These are phyloP conservation scores for Diaporthe helianthi DNA, from an alignment of 2,329 filamentous ascomycete genomes.

Conservation along the genomic window DNA sequence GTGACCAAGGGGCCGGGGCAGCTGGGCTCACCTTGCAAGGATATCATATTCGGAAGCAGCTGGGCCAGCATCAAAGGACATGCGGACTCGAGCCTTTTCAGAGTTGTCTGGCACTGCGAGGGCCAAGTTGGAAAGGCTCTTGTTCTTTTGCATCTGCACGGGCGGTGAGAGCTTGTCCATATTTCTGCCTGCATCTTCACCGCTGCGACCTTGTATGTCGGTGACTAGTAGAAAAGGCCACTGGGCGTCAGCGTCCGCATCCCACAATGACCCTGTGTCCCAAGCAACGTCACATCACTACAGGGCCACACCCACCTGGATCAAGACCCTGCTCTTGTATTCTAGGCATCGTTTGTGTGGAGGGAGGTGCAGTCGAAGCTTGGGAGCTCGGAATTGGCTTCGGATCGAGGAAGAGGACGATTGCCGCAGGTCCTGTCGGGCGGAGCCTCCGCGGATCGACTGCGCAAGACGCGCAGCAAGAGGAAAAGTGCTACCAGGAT, in stretches of 20 bases:
- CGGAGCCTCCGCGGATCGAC: constrained; percentile 7
- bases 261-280: constrained; percentile 11
- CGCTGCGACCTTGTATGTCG: constrained; percentile 46
- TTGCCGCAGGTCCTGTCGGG: neutral
- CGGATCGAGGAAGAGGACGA: neutral
- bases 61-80: constrained; percentile 78
- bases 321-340: constrained; percentile 51
- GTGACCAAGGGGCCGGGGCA: constrained; percentile 26
- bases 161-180: constrained; percentile 51
- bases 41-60: constrained; percentile 70
- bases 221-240: constrained; percentile 46
- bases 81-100: constrained; percentile 69
- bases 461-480: neutral
- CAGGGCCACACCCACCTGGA: constrained; percentile 46
- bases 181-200: constrained; percentile 51
- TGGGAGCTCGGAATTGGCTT: constrained; percentile 1
- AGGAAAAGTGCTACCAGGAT: constrained; percentile 4
- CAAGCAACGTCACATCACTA: constrained; percentile 20
- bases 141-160: constrained; percentile 67
- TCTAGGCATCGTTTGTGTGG: constrained; percentile 52
- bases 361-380: constrained; percentile 30
- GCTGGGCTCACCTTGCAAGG: constrained; percentile 71
- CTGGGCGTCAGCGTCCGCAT: constrained; percentile 28
- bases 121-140: constrained; percentile 68
- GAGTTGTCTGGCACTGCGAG: constrained; percentile 53